Percentiles rank a stretch among this genome's conserved stretches.
phyloP scores from a whole-genome alignment of 2,329 filamentous ascomycete genomes.

The Claviceps sp. region DNA sequence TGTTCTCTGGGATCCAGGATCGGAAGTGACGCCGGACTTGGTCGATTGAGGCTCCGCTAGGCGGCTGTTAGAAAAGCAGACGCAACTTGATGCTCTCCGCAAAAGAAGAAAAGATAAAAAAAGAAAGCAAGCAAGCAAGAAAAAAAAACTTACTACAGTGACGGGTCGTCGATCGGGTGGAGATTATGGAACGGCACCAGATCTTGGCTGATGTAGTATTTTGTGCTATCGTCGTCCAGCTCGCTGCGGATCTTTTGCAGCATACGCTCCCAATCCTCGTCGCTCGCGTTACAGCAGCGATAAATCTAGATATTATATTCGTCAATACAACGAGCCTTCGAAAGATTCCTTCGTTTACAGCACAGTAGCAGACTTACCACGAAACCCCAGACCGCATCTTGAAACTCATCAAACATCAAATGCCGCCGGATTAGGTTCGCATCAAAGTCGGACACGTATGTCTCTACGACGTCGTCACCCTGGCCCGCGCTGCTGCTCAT shows the following conservation, averaged over 20 bases:
- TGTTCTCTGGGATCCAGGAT: conserved; percentile 1
- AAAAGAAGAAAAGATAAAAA: too few species aligned
- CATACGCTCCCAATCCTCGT: background rate
- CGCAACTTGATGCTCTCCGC: too few species aligned
- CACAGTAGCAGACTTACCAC: background rate
- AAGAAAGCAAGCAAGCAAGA: background rate
- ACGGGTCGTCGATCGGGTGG: background rate
- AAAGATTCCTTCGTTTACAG: too few species aligned
- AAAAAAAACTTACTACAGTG: background rate
- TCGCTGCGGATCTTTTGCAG: background rate
- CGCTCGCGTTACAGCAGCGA: background rate
- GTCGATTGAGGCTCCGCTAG: background rate
- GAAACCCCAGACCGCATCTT: conserved; percentile 1
- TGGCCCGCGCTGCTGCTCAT: background rate
- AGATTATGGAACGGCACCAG: background rate
- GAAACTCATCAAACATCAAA: background rate
- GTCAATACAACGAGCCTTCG: background rate
- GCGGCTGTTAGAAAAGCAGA: background rate
- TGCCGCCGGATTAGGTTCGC: background rate
- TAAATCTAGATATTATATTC: background rate
- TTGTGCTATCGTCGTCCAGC: background rate
- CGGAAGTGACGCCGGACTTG: conserved; percentile 2
- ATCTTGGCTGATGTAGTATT: background rate
- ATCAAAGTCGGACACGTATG: background rate
- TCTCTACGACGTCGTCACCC: background rate